Percentiles rank a stretch among this genome's conserved stretches.
phyloP scores from a whole-genome alignment of 768 basidiomycete genomes.

The Dictyophora rubrovolvata region DNA sequence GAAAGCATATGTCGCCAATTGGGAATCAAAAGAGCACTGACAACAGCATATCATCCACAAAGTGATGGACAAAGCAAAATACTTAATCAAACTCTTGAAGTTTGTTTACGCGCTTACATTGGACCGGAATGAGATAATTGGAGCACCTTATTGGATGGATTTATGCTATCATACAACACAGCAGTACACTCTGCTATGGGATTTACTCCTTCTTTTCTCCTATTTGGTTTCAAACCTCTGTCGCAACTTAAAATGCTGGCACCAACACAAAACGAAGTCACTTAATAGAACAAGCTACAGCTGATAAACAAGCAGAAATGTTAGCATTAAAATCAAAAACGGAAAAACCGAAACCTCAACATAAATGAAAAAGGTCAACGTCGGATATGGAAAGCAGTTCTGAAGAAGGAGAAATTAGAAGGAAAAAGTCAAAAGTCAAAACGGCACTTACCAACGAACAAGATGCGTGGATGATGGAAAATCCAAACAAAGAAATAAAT shows the following conservation, averaged over 20 bases:
- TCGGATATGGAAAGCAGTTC: too few relatives aligned
- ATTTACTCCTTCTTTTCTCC: constrained; percentile 20
- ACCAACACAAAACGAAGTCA: too few relatives aligned
- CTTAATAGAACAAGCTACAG: too few relatives aligned
- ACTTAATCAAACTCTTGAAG: constrained; percentile 24
- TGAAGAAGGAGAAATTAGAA: background rate
- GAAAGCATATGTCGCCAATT: background rate
- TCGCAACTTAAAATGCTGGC: constrained; percentile 9
- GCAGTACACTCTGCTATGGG: constrained; percentile 19
- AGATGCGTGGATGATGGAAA: too few relatives aligned
- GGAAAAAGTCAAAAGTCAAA: too few relatives aligned
- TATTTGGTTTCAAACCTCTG: constrained; percentile 19
- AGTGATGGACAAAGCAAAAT: constrained; percentile 30
- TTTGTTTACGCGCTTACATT: constrained; percentile 22
- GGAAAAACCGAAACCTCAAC: background rate
- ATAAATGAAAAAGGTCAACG: background rate
- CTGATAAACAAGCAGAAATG: background rate
- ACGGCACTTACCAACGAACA: too few relatives aligned
- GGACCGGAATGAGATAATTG: constrained; percentile 18
- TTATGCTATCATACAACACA: constrained; percentile 25
- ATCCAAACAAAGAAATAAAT: too few relatives aligned
- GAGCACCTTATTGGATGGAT: constrained; percentile 15
- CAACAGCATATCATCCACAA: constrained; percentile 14
- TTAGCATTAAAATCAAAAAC: background rate
- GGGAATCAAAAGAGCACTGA: constrained; percentile 1